Evolutionary conservation across 176 grass and related monocot species (phyloP).

Genomic region (Oryza meyeriana): DNA sequence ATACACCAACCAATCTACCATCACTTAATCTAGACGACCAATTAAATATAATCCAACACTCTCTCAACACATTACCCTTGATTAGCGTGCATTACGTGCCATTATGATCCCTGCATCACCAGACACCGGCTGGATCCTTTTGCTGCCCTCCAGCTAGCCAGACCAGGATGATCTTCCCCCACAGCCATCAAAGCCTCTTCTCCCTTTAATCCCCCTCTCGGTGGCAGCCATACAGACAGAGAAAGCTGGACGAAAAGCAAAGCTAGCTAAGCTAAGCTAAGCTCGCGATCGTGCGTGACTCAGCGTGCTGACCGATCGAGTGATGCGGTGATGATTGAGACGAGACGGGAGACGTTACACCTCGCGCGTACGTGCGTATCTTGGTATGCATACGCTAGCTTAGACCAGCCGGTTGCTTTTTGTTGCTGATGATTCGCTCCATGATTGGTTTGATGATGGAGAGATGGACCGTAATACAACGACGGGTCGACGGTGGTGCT

Average conservation of each 20-base stretch:
- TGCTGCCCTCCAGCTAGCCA: neutral
- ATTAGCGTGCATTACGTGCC: slow-evolving; percentile 14
- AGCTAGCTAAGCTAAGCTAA: neutral
- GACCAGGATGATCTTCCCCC: slow-evolving; percentile 16
- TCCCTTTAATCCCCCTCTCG: neutral
- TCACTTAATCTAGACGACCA: too few species aligned
- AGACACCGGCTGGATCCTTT: neutral
- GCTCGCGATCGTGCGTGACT: neutral
- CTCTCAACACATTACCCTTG: neutral
- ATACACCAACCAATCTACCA: too few species aligned
- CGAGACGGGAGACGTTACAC: neutral
- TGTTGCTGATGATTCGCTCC: neutral
- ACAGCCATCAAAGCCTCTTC: slow-evolving; percentile 22
- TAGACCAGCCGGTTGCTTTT: neutral
- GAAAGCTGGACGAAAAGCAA: slow-evolving; percentile 13
- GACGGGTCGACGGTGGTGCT: neutral
- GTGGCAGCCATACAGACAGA: neutral
- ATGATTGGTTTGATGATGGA: neutral
- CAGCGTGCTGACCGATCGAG: neutral
- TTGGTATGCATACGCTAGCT: neutral
- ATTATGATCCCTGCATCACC: slow-evolving; percentile 14
- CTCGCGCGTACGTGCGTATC: neutral
- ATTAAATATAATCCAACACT: too few species aligned
- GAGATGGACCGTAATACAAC: neutral
- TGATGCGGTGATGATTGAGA: slow-evolving; percentile 39